A percentile compares a stretch with the other conserved stretches of the same genome.
phyloP scores from a whole-genome alignment of 2,329 filamentous ascomycete genomes.

The Penicillium sp. region DNA sequence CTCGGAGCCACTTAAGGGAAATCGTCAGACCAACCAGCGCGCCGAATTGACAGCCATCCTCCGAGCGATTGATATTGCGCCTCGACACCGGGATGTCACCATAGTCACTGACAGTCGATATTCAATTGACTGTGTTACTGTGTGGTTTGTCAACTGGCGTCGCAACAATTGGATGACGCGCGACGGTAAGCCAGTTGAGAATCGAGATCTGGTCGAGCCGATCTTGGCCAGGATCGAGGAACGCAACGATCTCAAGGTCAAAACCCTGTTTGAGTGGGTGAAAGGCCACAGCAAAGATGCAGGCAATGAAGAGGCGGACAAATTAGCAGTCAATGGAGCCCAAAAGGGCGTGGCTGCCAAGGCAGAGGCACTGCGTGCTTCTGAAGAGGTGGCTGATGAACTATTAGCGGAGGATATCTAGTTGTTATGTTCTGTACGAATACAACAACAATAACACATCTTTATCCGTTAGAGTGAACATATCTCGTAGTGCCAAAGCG shows the following conservation, averaged over 20 bases:
- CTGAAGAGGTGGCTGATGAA: conserved; percentile 27
- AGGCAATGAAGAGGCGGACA: conserved; percentile 79
- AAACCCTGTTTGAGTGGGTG: conserved; percentile 78
- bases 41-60: conserved; percentile 89
- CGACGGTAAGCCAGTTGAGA: conserved; percentile 69
- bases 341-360: conserved; percentile 36
- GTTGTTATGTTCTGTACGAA: background rate
- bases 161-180: conserved; percentile 74
- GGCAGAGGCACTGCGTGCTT: conserved; percentile 24
- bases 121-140: conserved; percentile 80
- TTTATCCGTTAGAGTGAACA: too few species aligned
- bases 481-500: too few species aligned
- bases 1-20: conserved; percentile 70
- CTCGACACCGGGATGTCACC: conserved; percentile 62
- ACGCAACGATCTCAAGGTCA: conserved; percentile 56
- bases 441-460: too few species aligned
- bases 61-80: conserved; percentile 73
- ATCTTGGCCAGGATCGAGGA: conserved; percentile 69
- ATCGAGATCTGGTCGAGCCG: conserved; percentile 75
- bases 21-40: conserved; percentile 85
- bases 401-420: conserved; percentile 28
- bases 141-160: conserved; percentile 77
- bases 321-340: conserved; percentile 67
- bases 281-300: conserved; percentile 73
- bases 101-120: conserved; percentile 91